Evolutionary conservation across 345 rosid species (phyloP).

Genomic region (Eucalyptus marginata): DNA sequence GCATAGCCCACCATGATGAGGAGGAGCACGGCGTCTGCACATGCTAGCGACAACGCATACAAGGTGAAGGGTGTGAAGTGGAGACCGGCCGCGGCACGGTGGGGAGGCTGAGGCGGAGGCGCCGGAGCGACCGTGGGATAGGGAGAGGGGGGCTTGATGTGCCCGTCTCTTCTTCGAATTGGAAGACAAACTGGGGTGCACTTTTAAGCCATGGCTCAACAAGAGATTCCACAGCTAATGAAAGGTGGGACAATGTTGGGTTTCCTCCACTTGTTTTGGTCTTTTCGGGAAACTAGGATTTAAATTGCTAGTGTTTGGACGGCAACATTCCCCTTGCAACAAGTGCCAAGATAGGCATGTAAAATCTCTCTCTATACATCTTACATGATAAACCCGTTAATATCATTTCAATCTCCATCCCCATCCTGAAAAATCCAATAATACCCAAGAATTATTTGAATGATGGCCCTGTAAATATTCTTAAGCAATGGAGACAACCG

Average conservation of each 20-base stretch:
- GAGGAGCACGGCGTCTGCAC: background rate
- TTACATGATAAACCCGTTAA: background rate
- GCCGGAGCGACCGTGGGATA: background rate
- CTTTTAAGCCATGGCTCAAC: background rate
- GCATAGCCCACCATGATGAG: background rate
- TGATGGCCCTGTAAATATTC: background rate
- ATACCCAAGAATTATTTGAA: background rate
- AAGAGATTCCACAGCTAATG: too few relatives aligned
- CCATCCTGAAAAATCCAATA: background rate
- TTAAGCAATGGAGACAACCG: background rate
- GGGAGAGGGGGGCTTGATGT: background rate
- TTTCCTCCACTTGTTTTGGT: background rate
- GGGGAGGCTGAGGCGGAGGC: background rate
- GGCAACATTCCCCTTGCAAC: background rate
- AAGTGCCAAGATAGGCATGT: background rate
- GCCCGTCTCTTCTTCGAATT: background rate
- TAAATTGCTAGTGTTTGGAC: background rate
- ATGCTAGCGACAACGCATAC: background rate
- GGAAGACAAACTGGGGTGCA: background rate
- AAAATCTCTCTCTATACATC: background rate
- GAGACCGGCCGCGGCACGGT: background rate
- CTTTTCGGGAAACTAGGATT: background rate
- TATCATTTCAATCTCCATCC: background rate
- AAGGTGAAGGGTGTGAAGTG: background rate
- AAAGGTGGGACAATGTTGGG: background rate